Conservation (phyloP, 225 moss, liverwort and hornwort genomes). For the Pseudisothecium myosuroides region DNA sequence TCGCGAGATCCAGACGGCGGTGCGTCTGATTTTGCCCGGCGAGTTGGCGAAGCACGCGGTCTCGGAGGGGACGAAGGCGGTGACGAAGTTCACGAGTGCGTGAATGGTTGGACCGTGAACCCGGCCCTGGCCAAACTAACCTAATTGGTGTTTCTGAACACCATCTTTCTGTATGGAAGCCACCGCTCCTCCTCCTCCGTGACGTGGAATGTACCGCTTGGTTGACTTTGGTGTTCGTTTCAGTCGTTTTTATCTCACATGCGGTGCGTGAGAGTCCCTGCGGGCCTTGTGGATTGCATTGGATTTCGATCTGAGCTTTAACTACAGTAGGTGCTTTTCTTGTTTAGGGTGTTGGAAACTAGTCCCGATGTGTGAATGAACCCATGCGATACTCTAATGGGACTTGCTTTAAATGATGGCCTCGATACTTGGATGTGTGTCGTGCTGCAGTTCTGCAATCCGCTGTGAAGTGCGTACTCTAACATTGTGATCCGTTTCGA, state of each 20-base stretch:
- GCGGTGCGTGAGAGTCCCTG: too few relatives aligned
- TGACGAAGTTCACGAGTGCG: slow-evolving; percentile 13
- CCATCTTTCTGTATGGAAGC: neutral
- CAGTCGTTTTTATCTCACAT: too few relatives aligned
- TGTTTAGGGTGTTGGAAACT: neutral
- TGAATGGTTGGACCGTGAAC: rapidly evolving
- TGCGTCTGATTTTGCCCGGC: neutral
- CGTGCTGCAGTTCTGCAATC: neutral
- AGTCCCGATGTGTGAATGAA: rapidly evolving
- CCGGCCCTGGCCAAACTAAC: rapidly evolving
- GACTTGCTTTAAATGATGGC: neutral
- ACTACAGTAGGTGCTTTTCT: rapidly evolving
- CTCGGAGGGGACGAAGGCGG: slow-evolving; percentile 5
- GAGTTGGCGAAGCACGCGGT: slow-evolving; percentile 16
- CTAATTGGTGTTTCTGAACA: neutral
- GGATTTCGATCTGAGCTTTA: rapidly evolving
- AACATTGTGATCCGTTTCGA: rapidly evolving
- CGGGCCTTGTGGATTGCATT: rapidly evolving
- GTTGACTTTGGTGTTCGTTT: too few relatives aligned
- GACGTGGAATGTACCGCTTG: too few relatives aligned
- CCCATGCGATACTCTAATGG: rapidly evolving
- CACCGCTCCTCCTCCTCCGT: too few relatives aligned
- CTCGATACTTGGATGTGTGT: too few relatives aligned
- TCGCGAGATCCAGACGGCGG: neutral
- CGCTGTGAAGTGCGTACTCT: neutral